phyloP scores from a whole-genome alignment of 805 yeast genomes.

The Candida endomychidarum region DNA sequence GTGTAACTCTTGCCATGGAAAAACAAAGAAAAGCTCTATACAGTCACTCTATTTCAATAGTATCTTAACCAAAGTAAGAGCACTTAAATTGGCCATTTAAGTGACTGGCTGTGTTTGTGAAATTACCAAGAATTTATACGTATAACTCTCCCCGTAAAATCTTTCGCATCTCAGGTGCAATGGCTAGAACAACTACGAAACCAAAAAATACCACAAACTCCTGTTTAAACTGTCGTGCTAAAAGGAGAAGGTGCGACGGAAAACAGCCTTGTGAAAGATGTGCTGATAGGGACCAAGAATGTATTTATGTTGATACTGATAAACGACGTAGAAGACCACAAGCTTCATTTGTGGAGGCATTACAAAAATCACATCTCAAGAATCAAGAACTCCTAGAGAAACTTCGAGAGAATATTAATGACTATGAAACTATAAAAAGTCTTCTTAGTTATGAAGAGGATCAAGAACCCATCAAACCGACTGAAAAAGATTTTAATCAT shows the following conservation, averaged over 20 bases:
- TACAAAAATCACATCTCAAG: slow-evolving; percentile 9
- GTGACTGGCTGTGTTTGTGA: too few relatives aligned
- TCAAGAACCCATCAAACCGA: too few relatives aligned
- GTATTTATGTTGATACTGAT: slow-evolving; percentile 10
- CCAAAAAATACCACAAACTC: slow-evolving; percentile 1
- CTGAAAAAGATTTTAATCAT: slow-evolving; percentile 7
- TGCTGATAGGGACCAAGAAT: slow-evolving; percentile 4
- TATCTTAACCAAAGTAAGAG: too few relatives aligned
- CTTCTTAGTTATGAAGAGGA: not conserved
- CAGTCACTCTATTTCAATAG: too few relatives aligned
- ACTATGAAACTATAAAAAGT: slow-evolving; percentile 6
- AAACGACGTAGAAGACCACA: slow-evolving; percentile 10
- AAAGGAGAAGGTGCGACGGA: slow-evolving; percentile 13
- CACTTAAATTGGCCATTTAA: too few relatives aligned
- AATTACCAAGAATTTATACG: too few relatives aligned
- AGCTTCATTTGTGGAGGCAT: slow-evolving; percentile 9
- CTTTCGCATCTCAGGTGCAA: not conserved
- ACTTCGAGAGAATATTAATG: slow-evolving; percentile 3
- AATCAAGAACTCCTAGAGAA: slow-evolving; percentile 6
- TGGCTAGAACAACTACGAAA: not conserved
- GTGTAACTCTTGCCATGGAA: too few relatives aligned
- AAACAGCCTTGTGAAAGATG: slow-evolving; percentile 11
- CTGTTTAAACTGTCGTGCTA: not conserved
- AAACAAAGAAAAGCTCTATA: too few relatives aligned
- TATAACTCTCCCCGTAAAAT: too few relatives aligned